Conservation (phyloP, 768 basidiomycete species). For the Termitomyces sp. region DNA sequence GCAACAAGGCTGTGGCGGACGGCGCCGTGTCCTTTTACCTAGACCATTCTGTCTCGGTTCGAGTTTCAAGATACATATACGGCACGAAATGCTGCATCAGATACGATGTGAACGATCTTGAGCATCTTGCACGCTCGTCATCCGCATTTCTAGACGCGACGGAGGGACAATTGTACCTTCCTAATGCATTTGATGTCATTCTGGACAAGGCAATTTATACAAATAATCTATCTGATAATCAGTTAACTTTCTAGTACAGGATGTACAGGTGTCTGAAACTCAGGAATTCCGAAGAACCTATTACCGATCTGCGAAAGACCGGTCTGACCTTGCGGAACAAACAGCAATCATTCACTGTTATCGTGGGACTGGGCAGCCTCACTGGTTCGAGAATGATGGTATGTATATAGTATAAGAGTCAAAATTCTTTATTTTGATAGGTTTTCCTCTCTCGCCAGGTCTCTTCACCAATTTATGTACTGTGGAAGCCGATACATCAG, state of each 20-base stretch:
- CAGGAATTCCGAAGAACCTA: conserved; percentile 20
- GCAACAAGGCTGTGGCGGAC: conserved; percentile 30
- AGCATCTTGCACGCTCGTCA: conserved; percentile 17
- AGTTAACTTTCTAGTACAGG: conserved; percentile 20
- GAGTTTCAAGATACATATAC: conserved; percentile 25
- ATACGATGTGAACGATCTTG: conserved; percentile 16
- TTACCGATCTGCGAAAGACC: neutral
- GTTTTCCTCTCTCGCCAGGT: conserved; percentile 14
- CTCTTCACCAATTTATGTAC: conserved; percentile 10
- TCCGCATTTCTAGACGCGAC: neutral
- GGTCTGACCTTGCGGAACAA: neutral
- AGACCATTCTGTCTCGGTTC: conserved; percentile 22
- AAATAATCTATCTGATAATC: neutral
- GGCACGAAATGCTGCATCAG: conserved; percentile 12
- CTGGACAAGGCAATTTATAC: conserved; percentile 16
- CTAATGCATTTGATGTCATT: conserved; percentile 21
- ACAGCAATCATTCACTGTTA: conserved; percentile 18
- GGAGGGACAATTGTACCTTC: conserved; percentile 12
- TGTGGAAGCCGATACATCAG: conserved; percentile 19
- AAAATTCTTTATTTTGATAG: conserved; percentile 10
- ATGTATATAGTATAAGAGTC: no score
- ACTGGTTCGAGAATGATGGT: neutral
- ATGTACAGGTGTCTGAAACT: conserved; percentile 30
- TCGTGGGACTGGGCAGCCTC: conserved; percentile 22
- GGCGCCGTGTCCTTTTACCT: conserved; percentile 28